phyloP scores from a whole-genome alignment of 106 monocot species.

The Dendrobium chrysotoxum region DNA sequence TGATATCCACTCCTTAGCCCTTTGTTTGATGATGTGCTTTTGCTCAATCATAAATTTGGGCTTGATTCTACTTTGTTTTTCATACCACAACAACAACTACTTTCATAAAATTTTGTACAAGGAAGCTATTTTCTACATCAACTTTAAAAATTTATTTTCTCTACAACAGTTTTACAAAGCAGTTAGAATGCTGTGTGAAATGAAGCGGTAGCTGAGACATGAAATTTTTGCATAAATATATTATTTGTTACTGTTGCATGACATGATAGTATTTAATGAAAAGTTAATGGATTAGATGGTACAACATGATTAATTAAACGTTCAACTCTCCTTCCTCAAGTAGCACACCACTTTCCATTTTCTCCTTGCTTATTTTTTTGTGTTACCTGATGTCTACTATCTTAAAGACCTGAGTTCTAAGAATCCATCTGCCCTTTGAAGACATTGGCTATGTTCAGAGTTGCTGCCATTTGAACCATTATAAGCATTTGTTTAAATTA shows the following conservation, averaged over 20 bases:
- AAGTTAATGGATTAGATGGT: background rate
- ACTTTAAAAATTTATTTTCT: too few relatives aligned
- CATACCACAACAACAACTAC: too few relatives aligned
- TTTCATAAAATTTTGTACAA: too few relatives aligned
- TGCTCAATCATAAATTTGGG: background rate
- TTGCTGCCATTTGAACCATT: background rate
- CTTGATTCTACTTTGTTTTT: too few relatives aligned
- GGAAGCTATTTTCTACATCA: too few relatives aligned
- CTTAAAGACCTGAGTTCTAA: too few relatives aligned
- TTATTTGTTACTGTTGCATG: background rate
- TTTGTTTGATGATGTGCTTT: background rate
- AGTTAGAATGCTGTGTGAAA: too few relatives aligned
- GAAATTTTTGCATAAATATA: background rate
- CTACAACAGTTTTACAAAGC: too few relatives aligned
- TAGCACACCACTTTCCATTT: background rate
- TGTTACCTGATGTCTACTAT: background rate
- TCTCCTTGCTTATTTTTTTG: background rate
- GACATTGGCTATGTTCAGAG: too few relatives aligned
- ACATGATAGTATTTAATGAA: background rate
- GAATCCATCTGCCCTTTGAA: too few relatives aligned
- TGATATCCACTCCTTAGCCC: constrained; percentile 48
- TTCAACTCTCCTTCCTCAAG: background rate
- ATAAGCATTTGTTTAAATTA: background rate
- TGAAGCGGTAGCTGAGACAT: background rate
- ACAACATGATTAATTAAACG: background rate